Evolutionary conservation across 2,329 filamentous ascomycete genomes (phyloP).

Genomic region (Pseudogymnoascus sp.): DNA sequence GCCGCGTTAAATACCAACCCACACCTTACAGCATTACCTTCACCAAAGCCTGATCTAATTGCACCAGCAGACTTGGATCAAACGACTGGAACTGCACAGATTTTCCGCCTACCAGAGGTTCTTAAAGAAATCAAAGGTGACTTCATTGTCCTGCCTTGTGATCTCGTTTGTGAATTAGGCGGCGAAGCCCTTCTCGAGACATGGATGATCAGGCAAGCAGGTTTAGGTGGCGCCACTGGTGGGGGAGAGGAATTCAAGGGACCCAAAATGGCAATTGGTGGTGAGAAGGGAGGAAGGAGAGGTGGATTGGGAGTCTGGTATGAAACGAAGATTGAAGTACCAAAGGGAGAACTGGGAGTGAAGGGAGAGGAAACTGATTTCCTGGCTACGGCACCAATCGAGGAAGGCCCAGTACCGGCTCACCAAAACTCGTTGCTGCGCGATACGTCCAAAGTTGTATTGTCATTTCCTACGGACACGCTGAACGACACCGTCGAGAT

Average conservation of each 20-base stretch:
- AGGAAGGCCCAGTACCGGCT: constrained; percentile 48
- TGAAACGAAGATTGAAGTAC: constrained; percentile 54
- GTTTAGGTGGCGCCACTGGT: constrained; percentile 55
- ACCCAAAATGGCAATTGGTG: constrained; percentile 42
- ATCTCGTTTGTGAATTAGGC: constrained; percentile 82
- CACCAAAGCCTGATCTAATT: constrained; percentile 67
- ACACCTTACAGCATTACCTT: constrained; percentile 65
- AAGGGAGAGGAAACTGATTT: constrained; percentile 95
- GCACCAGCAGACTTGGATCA: constrained; percentile 70
- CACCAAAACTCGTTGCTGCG: constrained; percentile 59
- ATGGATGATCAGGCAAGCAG: constrained; percentile 82
- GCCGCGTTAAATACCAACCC: constrained; percentile 69
- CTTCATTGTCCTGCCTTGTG: constrained; percentile 87
- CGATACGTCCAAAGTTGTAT: constrained; percentile 70
- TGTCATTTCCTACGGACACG: constrained; percentile 81
- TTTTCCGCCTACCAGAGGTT: constrained; percentile 78
- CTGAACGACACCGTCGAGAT: constrained; percentile 76
- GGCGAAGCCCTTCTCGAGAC: constrained; percentile 77
- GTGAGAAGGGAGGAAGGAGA: constrained; percentile 53
- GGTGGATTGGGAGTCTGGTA: constrained; percentile 90
- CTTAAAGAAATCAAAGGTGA: constrained; percentile 71
- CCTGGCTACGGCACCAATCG: constrained; percentile 66
- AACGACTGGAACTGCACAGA: constrained; percentile 82
- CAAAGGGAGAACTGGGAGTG: constrained; percentile 56
- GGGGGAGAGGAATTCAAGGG: constrained; percentile 36